A percentile compares a stretch with the other conserved stretches of the same genome.
phyloP scores from a whole-genome alignment of 2,329 filamentous ascomycete species.

The Purpureocillium takamizusanense region DNA sequence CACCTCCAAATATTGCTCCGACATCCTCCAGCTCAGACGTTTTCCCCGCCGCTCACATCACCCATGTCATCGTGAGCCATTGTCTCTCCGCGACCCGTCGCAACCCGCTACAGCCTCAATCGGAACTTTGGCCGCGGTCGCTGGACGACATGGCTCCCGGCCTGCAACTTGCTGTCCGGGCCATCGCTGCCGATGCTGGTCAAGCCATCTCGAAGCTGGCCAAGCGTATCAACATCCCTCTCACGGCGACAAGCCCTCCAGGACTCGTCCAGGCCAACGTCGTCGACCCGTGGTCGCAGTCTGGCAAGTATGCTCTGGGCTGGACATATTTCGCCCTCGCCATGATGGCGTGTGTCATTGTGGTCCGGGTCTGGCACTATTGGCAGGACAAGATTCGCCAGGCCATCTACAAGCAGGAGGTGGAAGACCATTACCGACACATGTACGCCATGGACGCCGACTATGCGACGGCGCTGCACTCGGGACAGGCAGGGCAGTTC shows the following conservation, averaged over 20 bases:
- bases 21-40: too few relatives aligned
- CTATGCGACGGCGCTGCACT: slow-evolving; percentile 37
- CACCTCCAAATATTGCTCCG: too few relatives aligned
- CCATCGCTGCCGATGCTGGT: slow-evolving; percentile 22
- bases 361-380: slow-evolving; percentile 73
- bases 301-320: slow-evolving; percentile 77
- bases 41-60: too few relatives aligned
- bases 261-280: slow-evolving; percentile 54
- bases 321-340: slow-evolving; percentile 84
- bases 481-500: slow-evolving; percentile 53
- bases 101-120: slow-evolving; percentile 2
- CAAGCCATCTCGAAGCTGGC: slow-evolving; percentile 27
- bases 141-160: slow-evolving; percentile 31
- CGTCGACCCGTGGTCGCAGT: slow-evolving; percentile 70
- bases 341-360: slow-evolving; percentile 56
- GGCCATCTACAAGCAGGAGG: slow-evolving; percentile 77
- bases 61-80: slow-evolving; percentile 15
- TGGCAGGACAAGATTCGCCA: slow-evolving; percentile 92
- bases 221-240: slow-evolving; percentile 51
- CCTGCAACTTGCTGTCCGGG: slow-evolving; percentile 19
- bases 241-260: slow-evolving; percentile 49
- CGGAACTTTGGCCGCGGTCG: neutral
- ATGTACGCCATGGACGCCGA: slow-evolving; percentile 42
- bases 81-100: slow-evolving; percentile 15
- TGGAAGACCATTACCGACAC: slow-evolving; percentile 54